These are phyloP conservation scores for Houttuynia cordata DNA, from an alignment of 164 flowering plant species.

Conservation along the genomic window DNA sequence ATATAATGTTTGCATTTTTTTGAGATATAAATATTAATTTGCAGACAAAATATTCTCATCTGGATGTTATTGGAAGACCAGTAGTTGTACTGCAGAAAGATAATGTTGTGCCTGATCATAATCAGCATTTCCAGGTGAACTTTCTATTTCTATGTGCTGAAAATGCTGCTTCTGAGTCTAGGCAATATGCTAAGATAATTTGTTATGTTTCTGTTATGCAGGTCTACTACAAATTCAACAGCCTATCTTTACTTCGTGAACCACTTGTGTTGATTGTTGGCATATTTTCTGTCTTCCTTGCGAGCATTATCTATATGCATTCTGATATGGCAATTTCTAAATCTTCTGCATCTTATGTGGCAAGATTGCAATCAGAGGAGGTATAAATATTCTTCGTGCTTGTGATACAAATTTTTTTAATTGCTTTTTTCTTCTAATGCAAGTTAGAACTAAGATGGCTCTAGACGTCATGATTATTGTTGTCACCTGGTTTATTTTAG, in stretches of 20 bases:
- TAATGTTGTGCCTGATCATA: constrained; percentile 82
- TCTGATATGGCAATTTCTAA: constrained; percentile 86
- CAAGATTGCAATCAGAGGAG: constrained; percentile 91
- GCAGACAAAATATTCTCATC: constrained; percentile 73
- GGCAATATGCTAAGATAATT: background rate
- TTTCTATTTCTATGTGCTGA: background rate
- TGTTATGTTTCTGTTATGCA: constrained; percentile 16
- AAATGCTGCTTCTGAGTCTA: background rate
- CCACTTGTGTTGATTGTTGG: constrained; percentile 86
- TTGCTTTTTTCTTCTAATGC: background rate
- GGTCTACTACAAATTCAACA: constrained; percentile 92
- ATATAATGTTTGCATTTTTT: background rate
- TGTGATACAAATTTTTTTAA: background rate
- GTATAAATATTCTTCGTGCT: constrained; percentile 17
- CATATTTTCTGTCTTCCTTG: constrained; percentile 59
- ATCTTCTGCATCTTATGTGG: constrained; percentile 79
- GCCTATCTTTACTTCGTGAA: constrained; percentile 60
- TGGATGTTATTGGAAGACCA: constrained; percentile 84
- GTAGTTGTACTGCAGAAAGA: constrained; percentile 67
- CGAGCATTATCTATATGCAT: constrained; percentile 64
- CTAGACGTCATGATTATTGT: too few relatives aligned
- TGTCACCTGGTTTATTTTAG: too few relatives aligned
- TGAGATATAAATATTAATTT: constrained; percentile 3
- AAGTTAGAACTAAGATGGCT: background rate
- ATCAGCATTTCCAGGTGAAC: constrained; percentile 72